phyloP scores from a whole-genome alignment of 495 filamentous ascomycete species.

The Pseudoneurospora amorphoporcata region DNA sequence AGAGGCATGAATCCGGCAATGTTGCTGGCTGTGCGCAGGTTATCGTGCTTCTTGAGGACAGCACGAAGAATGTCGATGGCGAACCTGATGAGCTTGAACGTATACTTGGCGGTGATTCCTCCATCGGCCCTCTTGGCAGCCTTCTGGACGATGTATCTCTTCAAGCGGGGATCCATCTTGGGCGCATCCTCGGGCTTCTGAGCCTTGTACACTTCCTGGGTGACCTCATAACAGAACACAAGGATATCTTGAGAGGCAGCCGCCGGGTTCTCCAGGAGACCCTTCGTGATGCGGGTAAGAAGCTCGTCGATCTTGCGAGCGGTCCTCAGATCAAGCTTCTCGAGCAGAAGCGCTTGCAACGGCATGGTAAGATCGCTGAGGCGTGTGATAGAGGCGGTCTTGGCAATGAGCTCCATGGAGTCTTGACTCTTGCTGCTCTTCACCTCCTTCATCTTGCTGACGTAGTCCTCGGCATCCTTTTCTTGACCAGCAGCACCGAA shows the following conservation, averaged over 20 bases:
- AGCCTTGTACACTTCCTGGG: slow-evolving; percentile 70
- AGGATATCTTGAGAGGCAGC: slow-evolving; percentile 67
- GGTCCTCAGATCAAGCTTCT: slow-evolving; percentile 70
- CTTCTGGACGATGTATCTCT: slow-evolving; percentile 68
- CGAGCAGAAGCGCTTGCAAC: slow-evolving; percentile 62
- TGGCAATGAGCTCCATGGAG: slow-evolving; percentile 88
- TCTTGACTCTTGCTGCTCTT: slow-evolving; percentile 97
- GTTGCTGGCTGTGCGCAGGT: slow-evolving; percentile 66
- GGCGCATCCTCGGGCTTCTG: slow-evolving; percentile 32
- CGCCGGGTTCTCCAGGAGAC: slow-evolving; percentile 67
- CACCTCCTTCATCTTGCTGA: slow-evolving; percentile 91
- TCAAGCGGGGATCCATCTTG: slow-evolving; percentile 48
- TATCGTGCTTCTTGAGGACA: slow-evolving; percentile 68
- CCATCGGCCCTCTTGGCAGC: slow-evolving; percentile 56
- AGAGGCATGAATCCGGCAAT: slow-evolving; percentile 77
- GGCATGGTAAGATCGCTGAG: slow-evolving; percentile 69
- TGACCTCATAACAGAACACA: slow-evolving; percentile 87
- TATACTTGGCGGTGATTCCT: slow-evolving; percentile 60
- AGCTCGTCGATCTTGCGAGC: slow-evolving; percentile 86
- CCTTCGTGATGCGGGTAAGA: slow-evolving; percentile 69
- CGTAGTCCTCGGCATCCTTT: slow-evolving; percentile 93
- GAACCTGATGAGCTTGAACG: slow-evolving; percentile 77
- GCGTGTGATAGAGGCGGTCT: slow-evolving; percentile 59
- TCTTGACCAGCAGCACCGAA: slow-evolving; percentile 94
- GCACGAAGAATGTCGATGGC: slow-evolving; percentile 75